Percentiles rank a stretch among this genome's conserved stretches.
Evolutionary conservation across 441 rosid species (phyloP).

Genomic region (Omphalea diandra): DNA sequence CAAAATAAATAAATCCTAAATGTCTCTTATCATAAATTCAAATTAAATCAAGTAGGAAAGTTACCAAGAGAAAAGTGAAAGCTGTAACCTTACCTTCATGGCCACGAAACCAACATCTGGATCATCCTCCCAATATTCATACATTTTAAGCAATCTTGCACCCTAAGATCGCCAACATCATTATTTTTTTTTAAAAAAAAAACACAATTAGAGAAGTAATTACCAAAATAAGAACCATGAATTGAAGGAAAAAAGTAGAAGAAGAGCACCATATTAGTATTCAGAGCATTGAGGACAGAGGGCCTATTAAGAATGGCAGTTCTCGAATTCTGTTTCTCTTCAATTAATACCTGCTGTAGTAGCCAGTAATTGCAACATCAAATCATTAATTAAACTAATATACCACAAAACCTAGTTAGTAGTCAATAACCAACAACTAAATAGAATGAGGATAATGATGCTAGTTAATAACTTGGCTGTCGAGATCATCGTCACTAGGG

Average conservation of each 20-base stretch:
- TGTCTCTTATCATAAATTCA: neutral
- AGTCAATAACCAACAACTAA: too few species aligned
- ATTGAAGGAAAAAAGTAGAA: neutral
- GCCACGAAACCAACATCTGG: conserved; percentile 71
- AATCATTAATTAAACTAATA: neutral
- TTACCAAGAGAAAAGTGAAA: neutral
- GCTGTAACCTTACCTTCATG: conserved; percentile 53
- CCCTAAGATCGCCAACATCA: conserved; percentile 46
- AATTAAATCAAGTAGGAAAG: neutral
- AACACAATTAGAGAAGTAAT: neutral
- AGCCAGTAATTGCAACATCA: too few species aligned
- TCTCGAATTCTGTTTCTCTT: conserved; percentile 42
- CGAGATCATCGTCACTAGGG: conserved; percentile 41
- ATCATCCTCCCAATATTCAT: conserved; percentile 85
- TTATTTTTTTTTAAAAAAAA: neutral
- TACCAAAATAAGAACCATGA: too few species aligned
- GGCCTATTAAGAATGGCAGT: too few species aligned
- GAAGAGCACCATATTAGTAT: too few species aligned
- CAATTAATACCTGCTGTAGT: conserved; percentile 63
- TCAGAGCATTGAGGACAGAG: too few species aligned
- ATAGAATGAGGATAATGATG: too few species aligned
- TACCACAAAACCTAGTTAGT: too few species aligned
- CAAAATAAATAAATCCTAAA: conserved; percentile 12
- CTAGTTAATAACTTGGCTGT: conserved; percentile 29
- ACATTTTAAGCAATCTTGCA: conserved; percentile 56